Conservation (phyloP, 441 rosid genomes). For the Populus hybrid region DNA sequence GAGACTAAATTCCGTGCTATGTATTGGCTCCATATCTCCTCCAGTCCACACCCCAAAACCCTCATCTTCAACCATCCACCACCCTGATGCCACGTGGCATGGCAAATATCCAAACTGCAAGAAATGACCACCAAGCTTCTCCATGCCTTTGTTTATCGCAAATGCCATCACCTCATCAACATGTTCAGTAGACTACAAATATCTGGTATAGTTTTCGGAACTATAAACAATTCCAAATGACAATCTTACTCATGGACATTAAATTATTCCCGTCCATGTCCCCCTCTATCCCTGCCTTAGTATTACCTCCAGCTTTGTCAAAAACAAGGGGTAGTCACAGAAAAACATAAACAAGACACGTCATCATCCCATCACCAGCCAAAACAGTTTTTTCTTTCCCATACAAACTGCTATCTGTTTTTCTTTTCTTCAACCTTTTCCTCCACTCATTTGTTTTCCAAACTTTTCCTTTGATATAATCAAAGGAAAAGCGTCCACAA, state of each 20-base stretch:
- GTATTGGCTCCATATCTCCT: conserved; percentile 7
- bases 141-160: conserved; percentile 43
- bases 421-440: conserved; percentile 20
- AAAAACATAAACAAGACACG: conserved; percentile 31
- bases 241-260: background rate
- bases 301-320: conserved; percentile 40
- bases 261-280: background rate
- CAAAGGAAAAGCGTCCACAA: conserved; percentile 1
- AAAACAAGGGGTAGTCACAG: conserved; percentile 42
- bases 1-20: conserved; percentile 12
- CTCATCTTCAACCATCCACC: conserved; percentile 51
- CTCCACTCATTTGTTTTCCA: conserved; percentile 32
- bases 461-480: conserved; percentile 8
- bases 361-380: conserved; percentile 19
- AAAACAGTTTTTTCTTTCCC: conserved; percentile 19
- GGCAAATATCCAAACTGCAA: conserved; percentile 46
- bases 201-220: background rate
- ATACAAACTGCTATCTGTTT: conserved; percentile 47
- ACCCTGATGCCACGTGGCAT: conserved; percentile 44
- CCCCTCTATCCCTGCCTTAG: conserved; percentile 19
- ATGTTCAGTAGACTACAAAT: conserved; percentile 18
- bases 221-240: background rate
- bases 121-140: conserved; percentile 50
- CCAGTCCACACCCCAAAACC: conserved; percentile 45
- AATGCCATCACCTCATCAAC: conserved; percentile 52